Evolutionary conservation across 768 basidiomycete genomes (phyloP), one percentile per base, ranked within the genome.

Genomic region (Lentinula lateritia): DNA sequence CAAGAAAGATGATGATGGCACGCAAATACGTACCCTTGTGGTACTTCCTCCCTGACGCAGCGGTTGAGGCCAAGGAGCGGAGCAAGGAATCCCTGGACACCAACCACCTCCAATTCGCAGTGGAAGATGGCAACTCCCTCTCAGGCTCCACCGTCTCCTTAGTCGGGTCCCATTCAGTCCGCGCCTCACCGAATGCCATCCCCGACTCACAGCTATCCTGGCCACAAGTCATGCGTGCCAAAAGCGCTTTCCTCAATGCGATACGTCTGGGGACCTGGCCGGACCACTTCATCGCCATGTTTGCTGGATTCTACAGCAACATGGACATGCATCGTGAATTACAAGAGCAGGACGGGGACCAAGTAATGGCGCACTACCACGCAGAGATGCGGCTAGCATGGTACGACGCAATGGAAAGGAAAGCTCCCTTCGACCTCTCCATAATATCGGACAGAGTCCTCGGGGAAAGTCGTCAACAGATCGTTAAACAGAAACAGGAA

Each of bases 231-330:
- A 16, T 32, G 18, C 6, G 15, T 10, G 54, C 61, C 10, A 62
- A 62, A 50, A 56, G 6, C 16, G 6, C 45, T 0, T 62, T 56
- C 35, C 52, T 61, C 4, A 23, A 23, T 16, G 6, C 35, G 6
- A 18, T 61, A 16, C 61, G 16, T 38, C 6, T 55, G 4, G 61
- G 61, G 1, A 48, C 39, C 38, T 61, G 43, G 18, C 52, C 52
- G 9, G 20, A 39, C 5, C 5, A 43, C 1, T 41, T 55, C 42
- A 36, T 61, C 20, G n/a, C n/a, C 9, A 61, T 61, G 61, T 61
- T 61, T 36, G 20, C 36, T 7, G 16, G 6, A 23, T 61, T 61
- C 41, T 61, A 55, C 42, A 52, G 42, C 52, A 61, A 61, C 32
- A 61, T 61, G 61, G 61, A 61, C 5, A 54, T 55, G 54, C 53